phyloP scores from a whole-genome alignment of 352 stramenopile species.

The Plasmopara muralis region DNA sequence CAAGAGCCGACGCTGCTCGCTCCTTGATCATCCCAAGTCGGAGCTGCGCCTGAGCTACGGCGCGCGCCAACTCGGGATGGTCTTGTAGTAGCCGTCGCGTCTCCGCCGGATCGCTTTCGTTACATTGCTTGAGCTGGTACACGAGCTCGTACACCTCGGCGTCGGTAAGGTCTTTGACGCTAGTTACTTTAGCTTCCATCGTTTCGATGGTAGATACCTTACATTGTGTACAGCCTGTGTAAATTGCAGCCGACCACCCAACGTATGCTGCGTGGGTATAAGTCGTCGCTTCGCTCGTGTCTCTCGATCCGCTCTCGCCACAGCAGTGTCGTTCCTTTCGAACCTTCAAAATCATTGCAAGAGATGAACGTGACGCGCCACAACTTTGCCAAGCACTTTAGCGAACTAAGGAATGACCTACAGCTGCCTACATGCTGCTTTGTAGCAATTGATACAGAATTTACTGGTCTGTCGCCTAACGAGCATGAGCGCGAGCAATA shows the following conservation, averaged over 20 bases:
- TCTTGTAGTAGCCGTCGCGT: slow-evolving; percentile 63
- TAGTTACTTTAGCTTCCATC: slow-evolving; percentile 28
- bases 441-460: slow-evolving; percentile 79
- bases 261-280: slow-evolving; percentile 25
- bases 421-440: slow-evolving; percentile 56
- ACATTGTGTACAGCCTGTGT: not conserved
- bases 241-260: slow-evolving; percentile 10
- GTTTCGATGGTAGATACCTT: not conserved
- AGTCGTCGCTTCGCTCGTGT: slow-evolving; percentile 24
- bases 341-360: not conserved
- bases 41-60: slow-evolving; percentile 63
- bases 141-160: slow-evolving; percentile 71
- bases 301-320: slow-evolving; percentile 13
- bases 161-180: slow-evolving; percentile 43
- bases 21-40: slow-evolving; percentile 69
- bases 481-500: slow-evolving; percentile 58
- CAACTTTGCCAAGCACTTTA: slow-evolving; percentile 63
- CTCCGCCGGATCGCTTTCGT: slow-evolving; percentile 68
- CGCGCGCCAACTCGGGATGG: slow-evolving; percentile 64
- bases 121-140: slow-evolving; percentile 74
- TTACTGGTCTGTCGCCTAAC: slow-evolving; percentile 68
- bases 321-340: slow-evolving; percentile 6
- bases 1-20: slow-evolving; percentile 23
- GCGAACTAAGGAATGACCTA: slow-evolving; percentile 55
- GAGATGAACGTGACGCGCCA: slow-evolving; percentile 78